phyloP scores from a whole-genome alignment of 73 alveolate species.

The Stentor roeselii region DNA sequence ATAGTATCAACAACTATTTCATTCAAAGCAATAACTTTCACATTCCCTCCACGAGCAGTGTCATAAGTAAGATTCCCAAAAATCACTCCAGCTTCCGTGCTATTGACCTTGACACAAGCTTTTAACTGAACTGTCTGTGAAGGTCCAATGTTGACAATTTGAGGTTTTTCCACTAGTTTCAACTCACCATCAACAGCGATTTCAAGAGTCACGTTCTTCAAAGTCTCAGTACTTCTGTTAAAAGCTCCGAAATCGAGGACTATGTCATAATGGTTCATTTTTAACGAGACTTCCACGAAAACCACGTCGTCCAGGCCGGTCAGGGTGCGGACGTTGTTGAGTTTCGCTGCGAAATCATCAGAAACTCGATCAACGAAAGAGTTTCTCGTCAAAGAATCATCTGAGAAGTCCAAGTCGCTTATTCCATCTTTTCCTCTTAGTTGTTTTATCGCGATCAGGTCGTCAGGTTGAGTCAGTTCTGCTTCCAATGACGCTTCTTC shows the following conservation, averaged over 20 bases:
- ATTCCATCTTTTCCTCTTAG: slow-evolving; percentile 61
- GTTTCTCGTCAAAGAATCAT: slow-evolving; percentile 45
- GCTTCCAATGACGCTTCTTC: not conserved
- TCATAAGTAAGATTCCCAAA: slow-evolving; percentile 89
- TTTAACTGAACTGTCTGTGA: slow-evolving; percentile 61
- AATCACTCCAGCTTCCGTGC: slow-evolving; percentile 86
- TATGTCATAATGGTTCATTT: slow-evolving; percentile 84
- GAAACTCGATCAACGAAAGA: slow-evolving; percentile 18
- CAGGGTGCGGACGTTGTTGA: slow-evolving; percentile 48
- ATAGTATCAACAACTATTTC: slow-evolving; percentile 87
- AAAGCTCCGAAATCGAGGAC: slow-evolving; percentile 70
- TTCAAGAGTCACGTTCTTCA: slow-evolving; percentile 78
- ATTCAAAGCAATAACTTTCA: slow-evolving; percentile 68
- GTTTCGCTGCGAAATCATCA: slow-evolving; percentile 46
- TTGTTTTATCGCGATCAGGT: slow-evolving; percentile 58
- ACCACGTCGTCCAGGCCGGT: slow-evolving; percentile 95
- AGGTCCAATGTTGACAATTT: slow-evolving; percentile 71
- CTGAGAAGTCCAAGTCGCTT: slow-evolving; percentile 64
- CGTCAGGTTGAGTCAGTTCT: slow-evolving; percentile 48
- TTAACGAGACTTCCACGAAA: slow-evolving; percentile 85
- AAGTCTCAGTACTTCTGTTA: slow-evolving; percentile 80
- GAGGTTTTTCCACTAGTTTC: slow-evolving; percentile 86
- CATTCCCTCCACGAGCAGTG: slow-evolving; percentile 78
- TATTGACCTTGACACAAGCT: slow-evolving; percentile 75
- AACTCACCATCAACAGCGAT: slow-evolving; percentile 82